Evolutionary conservation across 805 yeast genomes (phyloP), one percentile per base, ranked within the genome.

Genomic region (Cyberlindnera meyerae): DNA sequence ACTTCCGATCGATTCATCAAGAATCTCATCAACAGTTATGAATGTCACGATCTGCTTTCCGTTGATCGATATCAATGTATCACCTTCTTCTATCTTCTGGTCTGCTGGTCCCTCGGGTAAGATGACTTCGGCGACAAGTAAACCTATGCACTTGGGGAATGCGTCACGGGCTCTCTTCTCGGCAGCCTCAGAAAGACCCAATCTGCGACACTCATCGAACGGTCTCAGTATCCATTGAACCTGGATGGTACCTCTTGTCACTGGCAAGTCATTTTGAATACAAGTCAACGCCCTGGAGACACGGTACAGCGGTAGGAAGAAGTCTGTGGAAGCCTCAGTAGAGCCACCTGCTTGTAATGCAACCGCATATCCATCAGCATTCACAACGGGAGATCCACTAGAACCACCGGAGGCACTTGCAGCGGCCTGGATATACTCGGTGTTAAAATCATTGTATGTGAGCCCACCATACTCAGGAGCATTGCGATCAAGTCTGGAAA

Each of bases 321-420:
- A 89, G 63, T 89, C 97, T 0, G 96, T 89, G 0, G 96, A 85
- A 1, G 96, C 89, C 48, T 84, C 93, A 1, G 88, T 75, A 6
- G 84, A 76, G 3, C 97, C 97, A 54, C 97, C 97, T 2, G 97
- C 97, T 61, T 87, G 96, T 35, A 89, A 64, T 0, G 97, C 96
- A 14, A 89, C 85, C 0, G 90, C 96, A 52, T 77, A 61, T 3
- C 96, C 96, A 48, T 83, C 81, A 29, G 82, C 77, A 58, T 87
- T 82, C 3, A 89, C 95, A n/a, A 89, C 97, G 0, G 97, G 97
- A 4, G 96, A 86, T 8, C 97, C 97, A 33, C 93, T 81, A 4
- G 96, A 87, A 3, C 97, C 97, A 21, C 97, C 97, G 13, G 95
- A 82, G 0, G 97, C 96, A 42, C 88, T 76, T 1, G 97, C 96